Evolutionary conservation across 345 rosid species (phyloP).

Genomic region (Carallia brachiata): DNA sequence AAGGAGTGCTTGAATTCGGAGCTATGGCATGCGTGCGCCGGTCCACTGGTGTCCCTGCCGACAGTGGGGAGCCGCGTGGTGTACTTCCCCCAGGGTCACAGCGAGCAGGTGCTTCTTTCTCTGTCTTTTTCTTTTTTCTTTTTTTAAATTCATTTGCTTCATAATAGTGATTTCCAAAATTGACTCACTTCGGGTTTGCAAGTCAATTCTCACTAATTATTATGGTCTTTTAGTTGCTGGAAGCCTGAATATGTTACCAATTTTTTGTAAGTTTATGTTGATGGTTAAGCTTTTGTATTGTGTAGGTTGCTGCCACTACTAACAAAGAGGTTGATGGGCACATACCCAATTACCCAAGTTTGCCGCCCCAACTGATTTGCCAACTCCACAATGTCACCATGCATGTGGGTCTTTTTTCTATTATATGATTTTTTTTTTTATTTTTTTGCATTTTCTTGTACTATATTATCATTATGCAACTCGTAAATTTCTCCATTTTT

Average conservation of each 20-base stretch:
- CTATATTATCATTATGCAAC: not conserved
- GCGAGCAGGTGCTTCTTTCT: slow-evolving; percentile 26
- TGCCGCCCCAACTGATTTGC: slow-evolving; percentile 33
- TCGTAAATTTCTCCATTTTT: not conserved
- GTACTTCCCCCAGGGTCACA: slow-evolving; percentile 39
- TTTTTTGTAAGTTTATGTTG: no score
- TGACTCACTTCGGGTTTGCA: no score
- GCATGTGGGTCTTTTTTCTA: slow-evolving; percentile 19
- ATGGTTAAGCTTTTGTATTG: not conserved
- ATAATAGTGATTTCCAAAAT: no score
- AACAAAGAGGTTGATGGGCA: slow-evolving; percentile 32
- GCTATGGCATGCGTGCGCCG: slow-evolving; percentile 40
- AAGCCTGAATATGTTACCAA: no score
- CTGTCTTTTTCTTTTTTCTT: not conserved
- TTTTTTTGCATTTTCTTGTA: not conserved
- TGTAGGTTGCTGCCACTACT: slow-evolving; percentile 33
- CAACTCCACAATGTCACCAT: slow-evolving; percentile 33
- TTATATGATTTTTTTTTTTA: not conserved
- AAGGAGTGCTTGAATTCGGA: slow-evolving; percentile 33
- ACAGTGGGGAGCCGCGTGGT: slow-evolving; percentile 32
- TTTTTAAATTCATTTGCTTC: no score
- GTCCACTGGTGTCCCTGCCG: slow-evolving; percentile 34
- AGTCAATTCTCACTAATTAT: not conserved
- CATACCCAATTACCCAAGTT: slow-evolving; percentile 33
- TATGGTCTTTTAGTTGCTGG: not conserved